phyloP scores from a whole-genome alignment of 441 rosid species.

The Capsella rubella region DNA sequence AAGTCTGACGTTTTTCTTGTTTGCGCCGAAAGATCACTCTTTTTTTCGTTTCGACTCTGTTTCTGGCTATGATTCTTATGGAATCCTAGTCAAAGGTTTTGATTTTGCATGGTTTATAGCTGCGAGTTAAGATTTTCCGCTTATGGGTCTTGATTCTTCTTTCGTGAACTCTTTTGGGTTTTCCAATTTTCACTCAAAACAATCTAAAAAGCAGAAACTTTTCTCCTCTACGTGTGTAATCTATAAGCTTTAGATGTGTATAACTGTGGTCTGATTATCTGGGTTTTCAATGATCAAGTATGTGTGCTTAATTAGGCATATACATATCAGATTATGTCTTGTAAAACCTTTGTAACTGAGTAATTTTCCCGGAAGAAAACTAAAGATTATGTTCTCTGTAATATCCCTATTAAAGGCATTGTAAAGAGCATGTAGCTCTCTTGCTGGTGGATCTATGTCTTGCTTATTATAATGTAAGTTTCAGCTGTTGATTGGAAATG shows the following conservation, averaged over 20 bases:
- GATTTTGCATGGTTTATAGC: constrained; percentile 3
- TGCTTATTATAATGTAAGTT: background rate
- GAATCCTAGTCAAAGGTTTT: constrained; percentile 18
- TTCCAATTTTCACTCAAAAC: constrained; percentile 11
- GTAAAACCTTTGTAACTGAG: background rate
- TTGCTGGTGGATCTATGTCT: background rate
- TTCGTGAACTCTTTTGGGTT: constrained; percentile 5
- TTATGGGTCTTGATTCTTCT: constrained; percentile 14
- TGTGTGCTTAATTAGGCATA: background rate
- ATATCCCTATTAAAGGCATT: background rate
- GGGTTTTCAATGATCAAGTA: background rate
- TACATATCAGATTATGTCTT: constrained; percentile 3
- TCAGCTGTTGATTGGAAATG: background rate
- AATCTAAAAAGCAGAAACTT: background rate
- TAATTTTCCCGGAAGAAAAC: background rate
- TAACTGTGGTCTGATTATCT: background rate
- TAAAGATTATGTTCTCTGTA: constrained; percentile 5
- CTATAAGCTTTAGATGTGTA: background rate
- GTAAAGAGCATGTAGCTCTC: background rate
- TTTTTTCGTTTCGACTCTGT: constrained; percentile 10
- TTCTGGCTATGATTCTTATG: constrained; percentile 9
- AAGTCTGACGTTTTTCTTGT: constrained; percentile 4
- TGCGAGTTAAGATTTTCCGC: too few species aligned
- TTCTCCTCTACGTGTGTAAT: background rate
- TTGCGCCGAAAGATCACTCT: constrained; percentile 13